Evolutionary conservation across 345 rosid genomes (phyloP), one percentile per base, ranked within the genome.

Genomic region (Pistacia integerrima): DNA sequence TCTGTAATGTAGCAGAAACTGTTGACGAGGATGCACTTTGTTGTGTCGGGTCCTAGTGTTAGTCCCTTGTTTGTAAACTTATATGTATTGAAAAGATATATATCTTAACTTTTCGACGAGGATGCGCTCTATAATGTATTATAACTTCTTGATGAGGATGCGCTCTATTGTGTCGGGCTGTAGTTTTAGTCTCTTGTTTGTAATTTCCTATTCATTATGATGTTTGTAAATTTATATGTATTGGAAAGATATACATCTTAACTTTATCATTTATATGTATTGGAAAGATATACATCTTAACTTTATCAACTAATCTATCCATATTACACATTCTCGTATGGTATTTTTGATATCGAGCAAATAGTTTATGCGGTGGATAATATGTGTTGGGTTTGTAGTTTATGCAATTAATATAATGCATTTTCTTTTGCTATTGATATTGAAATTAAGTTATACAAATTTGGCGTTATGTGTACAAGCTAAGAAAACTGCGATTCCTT

Each of bases 401-500:
- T 54, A 2, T 54, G 13, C 22, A 28, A 49, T 25, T 49, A 14
- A 20, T 49, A 22, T 49, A 46, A 0, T 49, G 4, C 16, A 22
- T 49, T 10, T 68, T 8, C 51, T 68, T 48, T 18, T 49, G 41
- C 36, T 28, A 0, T 67, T 56, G 25, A 9, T 14, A 9, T 64
- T 4, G 25, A 67, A 25, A 20, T 35, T 16, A 41, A 8, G 30
- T 25, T 28, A 9, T 28, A 35, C 25, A 3, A 44, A 61, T 20
- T 48, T 49, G 28, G 74, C 46, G 41, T 51, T 64, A 28, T 49
- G 25, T 13, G 54, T 44, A 56, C 48, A 36, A 58, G 52, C 76
- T 80, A 87, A n/a, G 81, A 56, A 20, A 64, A 80, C 58, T 81
- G 67, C n/a, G 80, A 49, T 75, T 84, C 76, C 83, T 82, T 72